Conservation (phyloP, 2,329 filamentous ascomycete species). For the Calonectria montana region DNA sequence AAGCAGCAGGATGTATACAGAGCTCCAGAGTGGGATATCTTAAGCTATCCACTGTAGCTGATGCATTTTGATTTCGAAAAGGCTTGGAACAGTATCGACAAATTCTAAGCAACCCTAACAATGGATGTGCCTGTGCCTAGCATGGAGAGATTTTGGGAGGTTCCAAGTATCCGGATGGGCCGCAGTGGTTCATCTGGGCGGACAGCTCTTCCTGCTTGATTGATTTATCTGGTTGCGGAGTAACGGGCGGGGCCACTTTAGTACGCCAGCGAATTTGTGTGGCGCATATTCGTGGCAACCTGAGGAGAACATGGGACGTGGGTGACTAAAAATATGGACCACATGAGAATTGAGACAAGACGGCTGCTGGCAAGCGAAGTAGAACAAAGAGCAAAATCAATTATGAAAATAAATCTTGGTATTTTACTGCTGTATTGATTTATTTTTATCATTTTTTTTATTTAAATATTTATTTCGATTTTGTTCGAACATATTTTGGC, state of each 20-base stretch:
- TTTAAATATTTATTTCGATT: too few relatives aligned
- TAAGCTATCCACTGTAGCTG: constrained; percentile 19
- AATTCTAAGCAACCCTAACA: neutral
- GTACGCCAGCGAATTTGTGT: constrained; percentile 21
- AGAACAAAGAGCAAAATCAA: too few relatives aligned
- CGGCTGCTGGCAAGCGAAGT: too few relatives aligned
- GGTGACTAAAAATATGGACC: too few relatives aligned
- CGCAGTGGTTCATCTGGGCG: neutral
- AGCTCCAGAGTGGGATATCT: constrained; percentile 16
- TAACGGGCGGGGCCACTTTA: constrained; percentile 15
- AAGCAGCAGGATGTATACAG: neutral
- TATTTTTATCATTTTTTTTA: too few relatives aligned
- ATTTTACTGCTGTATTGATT: too few relatives aligned
- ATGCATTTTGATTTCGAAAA: constrained; percentile 14
- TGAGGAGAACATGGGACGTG: neutral
- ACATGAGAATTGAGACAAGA: too few relatives aligned
- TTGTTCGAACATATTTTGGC: too few relatives aligned
- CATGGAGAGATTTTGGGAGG: neutral
- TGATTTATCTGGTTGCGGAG: constrained; percentile 30
- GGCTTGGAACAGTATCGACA: neutral
- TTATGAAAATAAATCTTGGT: too few relatives aligned
- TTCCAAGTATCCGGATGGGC: constrained; percentile 2
- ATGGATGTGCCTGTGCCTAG: neutral
- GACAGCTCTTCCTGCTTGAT: neutral
- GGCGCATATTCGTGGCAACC: constrained; percentile 4